Base-by-base conservation (phyloP, 1,139 yeast species). In the Suhomyces bolitotheri region DNA sequence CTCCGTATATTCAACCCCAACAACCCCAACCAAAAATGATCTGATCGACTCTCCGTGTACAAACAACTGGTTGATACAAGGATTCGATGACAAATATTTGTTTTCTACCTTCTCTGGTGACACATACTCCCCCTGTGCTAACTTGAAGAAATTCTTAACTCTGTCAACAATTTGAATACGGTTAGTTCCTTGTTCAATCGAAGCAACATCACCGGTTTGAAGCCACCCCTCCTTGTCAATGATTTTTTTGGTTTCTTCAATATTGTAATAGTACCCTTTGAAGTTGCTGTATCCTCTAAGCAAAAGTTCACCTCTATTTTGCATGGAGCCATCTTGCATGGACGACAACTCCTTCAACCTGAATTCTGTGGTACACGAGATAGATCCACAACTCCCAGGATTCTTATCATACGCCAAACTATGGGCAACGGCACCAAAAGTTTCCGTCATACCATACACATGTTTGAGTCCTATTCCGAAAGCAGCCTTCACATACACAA, bases 261-360 rank as follows among this genome's bases (percentile, higher is more conserved):
- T 70, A 46, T 78, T 76, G 51, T 80, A 75, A 62, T 59, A 82
- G 59, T 85, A 85, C 10, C 73, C 76, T 21, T 53, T 49, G 54
- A 83, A 81, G 24, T 79, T 65, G 51, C 79, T 86, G 4, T 85
- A 79, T 2, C 94, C 92, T 38, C 90, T 68, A 24, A 84, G 54
- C 56, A 75, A 66, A 37, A 84, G 60, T 54, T 85, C 94, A 30
- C 80, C 80, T 28, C 34, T 24, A 28, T 33, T 34, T 6, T 73
- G 73, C 19, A 48, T 45, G 10, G 74, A 65, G 20, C 57, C 53
- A 54, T 84, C 82, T 8, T 76, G 75, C 80, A 82, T 77, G 34
- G 71, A 78, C 1, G 86, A 84, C 14, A 81, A 71, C 43, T 80
- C 86, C 41, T 75, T 65, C 8, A 40, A 34, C n/a, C 24, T 26